Evolutionary conservation across 1,139 yeast genomes (phyloP).

Genomic region (Suhomyces taliae): DNA sequence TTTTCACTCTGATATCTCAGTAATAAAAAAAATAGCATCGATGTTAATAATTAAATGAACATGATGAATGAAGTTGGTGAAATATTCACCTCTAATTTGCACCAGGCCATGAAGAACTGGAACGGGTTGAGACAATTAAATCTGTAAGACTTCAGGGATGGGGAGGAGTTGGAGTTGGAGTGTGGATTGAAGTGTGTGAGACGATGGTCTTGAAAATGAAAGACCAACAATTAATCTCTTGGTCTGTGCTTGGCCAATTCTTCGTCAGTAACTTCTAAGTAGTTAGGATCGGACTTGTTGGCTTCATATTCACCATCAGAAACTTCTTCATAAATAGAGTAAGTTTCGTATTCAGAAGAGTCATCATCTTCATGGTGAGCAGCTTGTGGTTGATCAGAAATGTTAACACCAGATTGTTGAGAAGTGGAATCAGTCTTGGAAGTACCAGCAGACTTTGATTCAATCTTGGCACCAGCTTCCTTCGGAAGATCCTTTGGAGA

Average conservation of each 20-base stretch:
- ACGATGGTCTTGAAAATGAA: too few relatives aligned
- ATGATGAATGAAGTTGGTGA: not conserved
- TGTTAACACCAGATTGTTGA: slow-evolving; percentile 8
- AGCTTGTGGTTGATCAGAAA: slow-evolving; percentile 12
- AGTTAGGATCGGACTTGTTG: slow-evolving; percentile 49
- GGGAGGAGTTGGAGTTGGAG: too few relatives aligned
- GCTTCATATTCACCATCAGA: slow-evolving; percentile 48
- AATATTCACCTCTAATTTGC: not conserved
- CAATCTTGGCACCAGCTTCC: slow-evolving; percentile 2
- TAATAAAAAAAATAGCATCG: not conserved
- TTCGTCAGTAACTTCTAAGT: slow-evolving; percentile 44
- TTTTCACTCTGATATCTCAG: not conserved
- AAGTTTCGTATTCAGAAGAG: slow-evolving; percentile 26
- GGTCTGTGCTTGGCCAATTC: slow-evolving; percentile 24
- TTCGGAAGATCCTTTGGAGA: slow-evolving; percentile 2
- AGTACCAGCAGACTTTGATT: not conserved
- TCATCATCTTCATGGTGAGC: slow-evolving; percentile 9
- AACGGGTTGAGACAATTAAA: too few relatives aligned
- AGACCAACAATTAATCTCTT: not conserved
- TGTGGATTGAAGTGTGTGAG: too few relatives aligned
- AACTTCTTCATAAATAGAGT: slow-evolving; percentile 53
- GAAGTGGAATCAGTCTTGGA: too few relatives aligned
- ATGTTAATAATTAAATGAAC: not conserved
- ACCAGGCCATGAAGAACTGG: not conserved
- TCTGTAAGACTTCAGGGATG: too few relatives aligned